Evolutionary conservation across 2,329 filamentous ascomycete genomes (phyloP), one percentile per base, ranked within the genome.

Genomic region (Sclerotiophoma versabilis): DNA sequence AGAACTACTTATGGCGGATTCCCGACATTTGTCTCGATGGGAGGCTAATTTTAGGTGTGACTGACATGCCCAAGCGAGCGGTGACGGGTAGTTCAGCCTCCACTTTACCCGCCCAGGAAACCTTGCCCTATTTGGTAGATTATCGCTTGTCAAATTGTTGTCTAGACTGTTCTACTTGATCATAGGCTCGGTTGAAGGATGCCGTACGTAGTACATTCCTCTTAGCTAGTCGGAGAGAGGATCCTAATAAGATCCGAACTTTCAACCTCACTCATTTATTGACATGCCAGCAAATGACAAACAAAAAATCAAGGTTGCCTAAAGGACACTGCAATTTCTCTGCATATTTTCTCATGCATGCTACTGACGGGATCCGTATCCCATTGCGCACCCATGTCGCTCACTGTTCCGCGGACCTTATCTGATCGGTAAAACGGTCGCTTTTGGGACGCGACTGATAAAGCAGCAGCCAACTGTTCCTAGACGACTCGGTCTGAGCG

Each of bases 1-100:
- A 27, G n/a, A 5, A 26, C 5, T n/a, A n/a, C n/a, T n/a, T n/a
- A n/a, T n/a, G n/a, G n/a, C n/a, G n/a, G n/a, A n/a, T n/a, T n/a
- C n/a, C n/a, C n/a, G n/a, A 34, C 9, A 15, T 34, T 19, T 6
- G 15, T 27, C 6, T 11, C 38, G 75, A 77, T 49, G 68, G 66
- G 10, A 25, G 23, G 15, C 41, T 45, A 51, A 26, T 20, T 33
- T 39, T 51, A 45, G 41, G 20, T 26, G 14, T 26, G 17, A 22
- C n/a, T 32, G 20, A 34, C 15, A 11, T 41, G 27, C 47, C 23
- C 32, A 29, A 34, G 29, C 36, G 19, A 42, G 20, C 20, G 9
- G 15, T 26, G 17, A 42, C 38, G 33, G 20, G 22, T 27, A 34
- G 20, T 27, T 29, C 33, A 33, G 14, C 26, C 5, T 45, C 32